These are phyloP conservation scores for Lachancea nothofagi DNA, from an alignment of 805 yeast genomes.

Conservation along the genomic window DNA sequence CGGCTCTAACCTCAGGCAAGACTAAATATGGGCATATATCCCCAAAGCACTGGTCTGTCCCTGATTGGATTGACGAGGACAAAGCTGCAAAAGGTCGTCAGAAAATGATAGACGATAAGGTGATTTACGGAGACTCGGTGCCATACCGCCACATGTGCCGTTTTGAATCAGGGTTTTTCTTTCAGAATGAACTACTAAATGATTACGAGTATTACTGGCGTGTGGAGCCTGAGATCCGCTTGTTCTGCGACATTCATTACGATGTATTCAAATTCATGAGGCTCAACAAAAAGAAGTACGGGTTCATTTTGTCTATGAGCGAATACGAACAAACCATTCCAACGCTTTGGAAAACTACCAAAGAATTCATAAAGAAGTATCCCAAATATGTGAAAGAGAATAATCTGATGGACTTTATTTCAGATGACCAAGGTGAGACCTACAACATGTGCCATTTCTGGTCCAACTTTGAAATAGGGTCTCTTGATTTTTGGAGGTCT, in stretches of 20 bases:
- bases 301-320: slow-evolving; percentile 59
- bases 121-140: slow-evolving; percentile 54
- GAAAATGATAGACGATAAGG: slow-evolving; percentile 39
- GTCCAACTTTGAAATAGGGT: slow-evolving; percentile 75
- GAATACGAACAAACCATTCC: slow-evolving; percentile 61
- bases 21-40: slow-evolving; percentile 61
- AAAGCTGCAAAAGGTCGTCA: slow-evolving; percentile 43
- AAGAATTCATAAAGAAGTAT: slow-evolving; percentile 41
- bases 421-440: slow-evolving; percentile 55
- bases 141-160: slow-evolving; percentile 67
- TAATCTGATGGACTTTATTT: slow-evolving; percentile 57
- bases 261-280: slow-evolving; percentile 61
- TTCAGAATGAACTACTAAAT: slow-evolving; percentile 49
- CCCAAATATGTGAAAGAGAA: slow-evolving; percentile 40
- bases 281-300: slow-evolving; percentile 51
- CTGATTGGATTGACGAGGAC: slow-evolving; percentile 54
- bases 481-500: slow-evolving; percentile 61
- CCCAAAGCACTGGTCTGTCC: slow-evolving; percentile 63
- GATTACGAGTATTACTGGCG: slow-evolving; percentile 72
- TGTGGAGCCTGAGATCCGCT: slow-evolving; percentile 62
- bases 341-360: slow-evolving; percentile 52
- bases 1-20: slow-evolving; percentile 50
- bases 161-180: slow-evolving; percentile 51
- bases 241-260: slow-evolving; percentile 54
- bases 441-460: slow-evolving; percentile 79